Percentiles rank a stretch among this genome's conserved stretches.
phyloP scores from a whole-genome alignment of 148 eudicot genomes.

The Cornus suecica region DNA sequence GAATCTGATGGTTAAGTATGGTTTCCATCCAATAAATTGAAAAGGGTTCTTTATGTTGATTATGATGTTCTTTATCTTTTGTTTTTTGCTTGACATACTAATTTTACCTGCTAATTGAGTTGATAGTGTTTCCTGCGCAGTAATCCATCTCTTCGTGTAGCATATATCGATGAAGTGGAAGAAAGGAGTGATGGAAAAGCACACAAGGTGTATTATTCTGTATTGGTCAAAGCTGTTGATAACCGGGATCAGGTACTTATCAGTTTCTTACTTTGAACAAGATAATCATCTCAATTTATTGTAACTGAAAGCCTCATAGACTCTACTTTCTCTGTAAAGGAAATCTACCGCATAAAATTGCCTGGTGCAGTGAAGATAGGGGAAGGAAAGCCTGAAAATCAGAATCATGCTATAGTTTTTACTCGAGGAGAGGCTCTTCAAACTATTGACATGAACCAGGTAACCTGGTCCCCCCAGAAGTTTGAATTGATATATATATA shows the following conservation, averaged over 20 bases:
- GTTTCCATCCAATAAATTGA: too few species aligned
- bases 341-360: slow-evolving; percentile 75
- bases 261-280: slow-evolving; percentile 4
- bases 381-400: slow-evolving; percentile 93
- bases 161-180: slow-evolving; percentile 83
- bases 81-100: neutral
- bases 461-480: slow-evolving; percentile 5
- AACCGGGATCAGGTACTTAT: slow-evolving; percentile 69
- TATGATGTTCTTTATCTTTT: neutral
- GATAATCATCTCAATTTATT: slow-evolving; percentile 9
- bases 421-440: slow-evolving; percentile 90
- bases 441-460: slow-evolving; percentile 88
- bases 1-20: too few species aligned
- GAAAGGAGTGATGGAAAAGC: slow-evolving; percentile 49
- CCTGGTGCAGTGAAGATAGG: slow-evolving; percentile 78
- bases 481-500: slow-evolving; percentile 2
- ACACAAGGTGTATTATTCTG: slow-evolving; percentile 74
- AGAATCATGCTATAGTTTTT: slow-evolving; percentile 79
- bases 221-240: slow-evolving; percentile 67
- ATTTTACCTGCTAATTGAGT: slow-evolving; percentile 8
- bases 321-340: slow-evolving; percentile 34
- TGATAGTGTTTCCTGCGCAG: slow-evolving; percentile 34
- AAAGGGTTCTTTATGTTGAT: too few species aligned
- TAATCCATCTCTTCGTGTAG: slow-evolving; percentile 75
- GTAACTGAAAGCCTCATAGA: slow-evolving; percentile 11